A percentile compares a stretch with the other conserved stretches of the same genome.
These are phyloP conservation scores for Spergularia bocconei DNA, from an alignment of 148 eudicot species.

Conservation along the genomic window DNA sequence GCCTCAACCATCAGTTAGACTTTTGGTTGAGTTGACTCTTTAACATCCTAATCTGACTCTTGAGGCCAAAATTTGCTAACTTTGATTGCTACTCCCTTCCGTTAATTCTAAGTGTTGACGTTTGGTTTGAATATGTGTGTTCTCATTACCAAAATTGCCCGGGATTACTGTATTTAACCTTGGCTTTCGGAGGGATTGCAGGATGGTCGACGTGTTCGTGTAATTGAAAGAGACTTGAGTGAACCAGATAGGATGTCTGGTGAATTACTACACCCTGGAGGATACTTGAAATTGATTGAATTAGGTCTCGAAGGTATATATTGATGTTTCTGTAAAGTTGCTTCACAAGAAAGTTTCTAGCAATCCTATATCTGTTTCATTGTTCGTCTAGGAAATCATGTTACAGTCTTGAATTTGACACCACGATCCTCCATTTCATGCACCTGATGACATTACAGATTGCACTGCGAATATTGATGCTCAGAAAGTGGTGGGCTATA, in stretches of 20 bases:
- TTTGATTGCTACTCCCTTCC: no score
- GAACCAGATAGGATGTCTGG: constrained; percentile 72
- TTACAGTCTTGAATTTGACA: no score
- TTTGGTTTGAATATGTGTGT: no score
- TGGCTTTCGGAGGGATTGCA: constrained; percentile 22
- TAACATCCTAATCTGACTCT: no score
- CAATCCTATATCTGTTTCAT: neutral
- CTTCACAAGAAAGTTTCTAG: neutral
- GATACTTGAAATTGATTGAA: constrained; percentile 65
- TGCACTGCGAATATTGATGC: constrained; percentile 62
- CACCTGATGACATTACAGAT: constrained; percentile 37
- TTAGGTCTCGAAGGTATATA: constrained; percentile 67
- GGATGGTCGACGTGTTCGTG: constrained; percentile 74
- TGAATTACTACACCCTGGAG: constrained; percentile 78
- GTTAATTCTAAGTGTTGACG: no score
- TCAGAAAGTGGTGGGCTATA: constrained; percentile 60
- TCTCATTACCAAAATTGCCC: no score
- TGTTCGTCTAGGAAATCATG: no score
- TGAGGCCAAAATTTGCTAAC: no score
- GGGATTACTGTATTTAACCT: no score
- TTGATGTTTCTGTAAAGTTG: neutral
- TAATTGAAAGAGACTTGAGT: constrained; percentile 69
- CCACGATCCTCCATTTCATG: neutral
- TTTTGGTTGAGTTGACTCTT: no score
- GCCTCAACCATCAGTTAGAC: no score